phyloP scores from a whole-genome alignment of 768 basidiomycete genomes.

The Suillus americanus region DNA sequence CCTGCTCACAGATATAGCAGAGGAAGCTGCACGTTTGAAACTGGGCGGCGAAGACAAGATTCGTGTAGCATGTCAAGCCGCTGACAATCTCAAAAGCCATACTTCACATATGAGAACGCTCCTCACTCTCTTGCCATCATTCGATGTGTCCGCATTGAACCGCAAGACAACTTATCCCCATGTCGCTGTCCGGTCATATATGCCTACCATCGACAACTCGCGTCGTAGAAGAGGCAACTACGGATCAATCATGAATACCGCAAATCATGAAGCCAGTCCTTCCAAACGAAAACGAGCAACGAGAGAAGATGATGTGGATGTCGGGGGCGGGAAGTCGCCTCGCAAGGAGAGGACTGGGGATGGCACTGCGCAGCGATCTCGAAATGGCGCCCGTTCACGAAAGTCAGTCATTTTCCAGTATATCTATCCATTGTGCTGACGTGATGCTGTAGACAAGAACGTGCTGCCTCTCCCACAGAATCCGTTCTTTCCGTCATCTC shows the following conservation, averaged over 20 bases:
- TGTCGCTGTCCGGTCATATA: slow-evolving; percentile 65
- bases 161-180: slow-evolving; percentile 75
- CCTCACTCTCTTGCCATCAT: slow-evolving; percentile 61
- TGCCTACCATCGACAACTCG: slow-evolving; percentile 70
- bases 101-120: slow-evolving; percentile 60
- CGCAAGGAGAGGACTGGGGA: slow-evolving; percentile 59
- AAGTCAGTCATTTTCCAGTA: slow-evolving; percentile 44
- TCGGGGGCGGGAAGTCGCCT: slow-evolving; percentile 51
- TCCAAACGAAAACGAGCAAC: slow-evolving; percentile 59
- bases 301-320: slow-evolving; percentile 67
- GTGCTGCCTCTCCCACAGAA: slow-evolving; percentile 68
- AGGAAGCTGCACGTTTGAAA: slow-evolving; percentile 88
- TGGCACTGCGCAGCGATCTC: slow-evolving; percentile 40
- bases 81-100: slow-evolving; percentile 79
- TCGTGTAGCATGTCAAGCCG: slow-evolving; percentile 87
- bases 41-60: slow-evolving; percentile 98
- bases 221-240: slow-evolving; percentile 58
- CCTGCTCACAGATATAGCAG: slow-evolving; percentile 90
- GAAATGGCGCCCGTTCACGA: slow-evolving; percentile 56
- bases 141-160: slow-evolving; percentile 55
- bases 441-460: slow-evolving; percentile 49
- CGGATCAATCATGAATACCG: slow-evolving; percentile 50
- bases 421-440: slow-evolving; percentile 1
- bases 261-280: slow-evolving; percentile 58
- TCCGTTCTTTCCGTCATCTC: slow-evolving; percentile 73